These are phyloP conservation scores for Dentipellis sp. DNA, from an alignment of 768 basidiomycete species.

Conservation along the genomic window DNA sequence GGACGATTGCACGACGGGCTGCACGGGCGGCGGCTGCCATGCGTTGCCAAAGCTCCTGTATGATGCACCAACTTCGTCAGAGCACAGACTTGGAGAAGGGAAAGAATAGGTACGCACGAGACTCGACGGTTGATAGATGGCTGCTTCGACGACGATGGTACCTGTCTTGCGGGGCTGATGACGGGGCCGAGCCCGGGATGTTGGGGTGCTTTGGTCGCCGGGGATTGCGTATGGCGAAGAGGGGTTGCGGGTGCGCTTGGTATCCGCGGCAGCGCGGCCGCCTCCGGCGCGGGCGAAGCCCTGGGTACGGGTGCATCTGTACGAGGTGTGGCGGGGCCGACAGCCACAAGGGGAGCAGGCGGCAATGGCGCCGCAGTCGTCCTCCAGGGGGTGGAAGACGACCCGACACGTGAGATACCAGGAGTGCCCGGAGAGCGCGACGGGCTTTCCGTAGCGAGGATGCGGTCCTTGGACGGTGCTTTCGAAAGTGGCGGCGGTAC, in stretches of 20 bases:
- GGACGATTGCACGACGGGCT: slow-evolving; percentile 30
- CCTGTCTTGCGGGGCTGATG: slow-evolving; percentile 50
- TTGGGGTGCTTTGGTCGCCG: not conserved
- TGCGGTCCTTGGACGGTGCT: not conserved
- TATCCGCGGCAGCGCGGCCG: not conserved
- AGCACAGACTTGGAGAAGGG: not conserved
- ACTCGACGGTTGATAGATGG: slow-evolving; percentile 30
- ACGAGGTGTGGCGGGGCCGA: not conserved
- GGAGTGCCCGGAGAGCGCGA: not conserved
- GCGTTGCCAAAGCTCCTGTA: slow-evolving; percentile 36
- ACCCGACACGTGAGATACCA: not conserved
- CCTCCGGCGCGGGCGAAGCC: not conserved
- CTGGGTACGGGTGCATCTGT: not conserved
- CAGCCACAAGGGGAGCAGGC: not conserved
- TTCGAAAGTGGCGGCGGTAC: not conserved
- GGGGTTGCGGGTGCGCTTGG: not conserved
- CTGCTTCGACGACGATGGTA: slow-evolving; percentile 16
- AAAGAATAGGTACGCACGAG: slow-evolving; percentile 33
- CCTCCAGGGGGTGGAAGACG: not conserved
- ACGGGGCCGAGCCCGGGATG: slow-evolving; percentile 49
- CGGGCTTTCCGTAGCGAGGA: not conserved
- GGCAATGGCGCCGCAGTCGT: not conserved
- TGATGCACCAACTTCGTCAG: not conserved
- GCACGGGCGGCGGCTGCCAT: slow-evolving; percentile 53
- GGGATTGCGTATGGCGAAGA: not conserved